Base-by-base conservation (phyloP, 2,329 filamentous ascomycete genomes). In the Penicillium psychrosexuale region DNA sequence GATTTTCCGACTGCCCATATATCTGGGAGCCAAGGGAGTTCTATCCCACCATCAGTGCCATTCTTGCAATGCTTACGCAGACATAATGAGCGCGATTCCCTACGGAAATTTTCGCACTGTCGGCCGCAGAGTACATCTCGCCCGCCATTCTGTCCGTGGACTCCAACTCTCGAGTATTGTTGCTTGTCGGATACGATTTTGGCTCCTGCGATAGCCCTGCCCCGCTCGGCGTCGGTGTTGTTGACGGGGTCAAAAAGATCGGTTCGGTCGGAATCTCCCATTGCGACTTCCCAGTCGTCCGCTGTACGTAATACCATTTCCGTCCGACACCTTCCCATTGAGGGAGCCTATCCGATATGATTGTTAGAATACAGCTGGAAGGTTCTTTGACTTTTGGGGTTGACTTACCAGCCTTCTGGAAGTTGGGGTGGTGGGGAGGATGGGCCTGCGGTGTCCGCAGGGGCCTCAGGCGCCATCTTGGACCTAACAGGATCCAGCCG, bases 221-320 rank as follows among this genome's bases (percentile, higher is more conserved):
- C 36, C 66, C 67, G 50, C 64, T 66, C 5, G 66, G 66, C 2
- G 52, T 66, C 27, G 67, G 67, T 15, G 67, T 69, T 9, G 67
- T 69, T 17, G 67, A 70, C 7, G 72, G 72, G 2, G 71, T 72
- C 19, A 74, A 63, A 37, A 72, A 63, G 37, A 71, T 69, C 27
- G 71, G 72, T 55, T 75, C 69, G 17, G 72, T 74, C 8, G 72
- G 72, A n/a, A 75, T 62, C 8, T 74, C 70, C 72, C 72, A 75
- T 62, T 73, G 71, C 8, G 71, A 70, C 46, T 69, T 69, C 33
- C 71, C 72, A 11, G 72, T 75, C 39, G 71, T 68, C 46, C 70
- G 65, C 50, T 75, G 71, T 36, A 75, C 72, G 49, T 68, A 75
- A 58, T 75, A 75, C 67, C 72, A 75, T 58, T 69, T 67, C 31